Evolutionary conservation across 768 basidiomycete species (phyloP).

Genomic region (Neoboletus brunneissimus): DNA sequence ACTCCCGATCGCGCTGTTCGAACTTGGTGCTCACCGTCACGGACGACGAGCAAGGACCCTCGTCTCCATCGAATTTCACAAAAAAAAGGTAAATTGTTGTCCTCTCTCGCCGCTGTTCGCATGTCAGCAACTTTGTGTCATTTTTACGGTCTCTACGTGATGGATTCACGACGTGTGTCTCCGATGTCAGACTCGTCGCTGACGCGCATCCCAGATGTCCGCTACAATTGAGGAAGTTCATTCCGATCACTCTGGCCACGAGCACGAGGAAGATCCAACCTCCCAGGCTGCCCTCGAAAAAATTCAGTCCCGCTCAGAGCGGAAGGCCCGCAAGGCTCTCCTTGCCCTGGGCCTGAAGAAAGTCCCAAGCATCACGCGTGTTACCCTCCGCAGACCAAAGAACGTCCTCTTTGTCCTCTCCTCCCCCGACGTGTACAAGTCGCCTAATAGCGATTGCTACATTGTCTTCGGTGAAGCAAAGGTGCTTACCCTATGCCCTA

Average conservation of each 20-base stretch:
- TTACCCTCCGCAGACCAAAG: constrained; percentile 92
- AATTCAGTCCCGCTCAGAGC: constrained; percentile 91
- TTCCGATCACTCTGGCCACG: constrained; percentile 78
- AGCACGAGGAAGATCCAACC: constrained; percentile 78
- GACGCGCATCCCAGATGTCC: constrained; percentile 53
- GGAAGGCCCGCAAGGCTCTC: constrained; percentile 93
- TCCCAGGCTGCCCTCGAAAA: constrained; percentile 85
- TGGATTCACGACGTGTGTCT: constrained; percentile 29
- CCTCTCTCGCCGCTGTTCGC: neutral
- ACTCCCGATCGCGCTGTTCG: constrained; percentile 16
- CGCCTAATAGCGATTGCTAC: constrained; percentile 95
- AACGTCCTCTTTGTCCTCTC: constrained; percentile 94
- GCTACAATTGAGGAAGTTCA: constrained; percentile 75
- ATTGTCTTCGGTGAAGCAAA: constrained; percentile 99
- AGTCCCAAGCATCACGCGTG: constrained; percentile 90
- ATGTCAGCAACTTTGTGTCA: neutral
- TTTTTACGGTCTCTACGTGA: constrained; percentile 2
- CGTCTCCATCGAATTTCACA: constrained; percentile 10
- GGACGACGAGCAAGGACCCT: constrained; percentile 35
- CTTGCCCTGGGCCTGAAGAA: constrained; percentile 89
- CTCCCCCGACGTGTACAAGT: constrained; percentile 96
- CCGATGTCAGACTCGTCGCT: constrained; percentile 33
- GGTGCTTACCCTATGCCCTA: constrained; percentile 39
- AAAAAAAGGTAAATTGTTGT: constrained; percentile 20
- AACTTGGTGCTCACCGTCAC: constrained; percentile 29